Base-by-base conservation (phyloP, 805 yeast species). In the Maudiozyma barnettii region DNA sequence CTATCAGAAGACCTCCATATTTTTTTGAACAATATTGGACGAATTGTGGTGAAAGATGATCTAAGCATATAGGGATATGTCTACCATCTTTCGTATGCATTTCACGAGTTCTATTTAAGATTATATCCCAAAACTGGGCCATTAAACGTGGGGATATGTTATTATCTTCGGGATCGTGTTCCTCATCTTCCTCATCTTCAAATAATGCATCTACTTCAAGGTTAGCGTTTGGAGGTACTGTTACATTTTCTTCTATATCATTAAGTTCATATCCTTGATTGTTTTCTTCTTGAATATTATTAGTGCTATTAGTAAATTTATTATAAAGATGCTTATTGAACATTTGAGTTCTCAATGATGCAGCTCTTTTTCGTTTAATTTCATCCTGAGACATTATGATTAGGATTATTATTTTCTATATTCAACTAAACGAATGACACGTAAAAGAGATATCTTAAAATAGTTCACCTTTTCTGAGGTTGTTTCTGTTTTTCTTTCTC, bases 31-130 rank as follows among this genome's bases (percentile, higher is more conserved):
- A 22, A 45, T 51, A 58, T 10, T 45, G 49, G 26, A 41, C 46
- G 46, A 51, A 60, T 41, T 52, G 55, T 12, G 50, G 47, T 3
- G 59, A 63, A 2, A 63, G 63, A 20, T 72, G 65, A 46, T 73
- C 67, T 14, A 80, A 56, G 1, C 76, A 67, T 6, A 88, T 61
- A 0, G 96, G 95, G n/a, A 90, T 76, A 33, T 72, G 68, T 50
- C 98, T 71, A 2, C 97, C 97, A 41, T 79, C 74, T 39, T 71
- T 72, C 0, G 93, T 74, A 16, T 78, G 77, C 8, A 78, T 74
- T 13, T 69, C 58, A 9, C 71, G 69, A 22, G 69, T 58, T 13
- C 69, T 68, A 35, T 84, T 82, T 33, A 77, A 46, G 2, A 80
- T 33, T 16, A 54, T 30, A 49, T 63, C 60, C 10, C 58, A 16